phyloP scores from a whole-genome alignment of 2,329 filamentous ascomycete species.

The Xylariaceae sp. region DNA sequence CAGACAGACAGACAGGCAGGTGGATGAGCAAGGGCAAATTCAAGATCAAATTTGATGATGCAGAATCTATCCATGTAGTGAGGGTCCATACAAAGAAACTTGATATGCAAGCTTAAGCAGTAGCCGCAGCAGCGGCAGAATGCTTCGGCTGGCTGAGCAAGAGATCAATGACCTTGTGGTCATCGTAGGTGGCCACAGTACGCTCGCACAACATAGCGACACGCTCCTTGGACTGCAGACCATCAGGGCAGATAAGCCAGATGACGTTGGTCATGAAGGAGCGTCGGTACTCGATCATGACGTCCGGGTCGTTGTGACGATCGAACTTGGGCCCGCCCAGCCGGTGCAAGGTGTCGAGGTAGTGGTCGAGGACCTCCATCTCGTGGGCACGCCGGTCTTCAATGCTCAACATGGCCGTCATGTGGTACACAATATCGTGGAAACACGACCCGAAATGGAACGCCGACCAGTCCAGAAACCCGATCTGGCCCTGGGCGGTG shows the following conservation, averaged over 20 bases:
- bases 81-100: no score
- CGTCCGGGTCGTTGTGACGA: conserved; percentile 28
- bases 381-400: conserved; percentile 41
- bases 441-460: conserved; percentile 42
- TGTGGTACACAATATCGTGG: conserved; percentile 42
- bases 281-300: conserved; percentile 31
- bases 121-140: background rate
- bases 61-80: no score
- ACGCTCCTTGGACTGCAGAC: conserved; percentile 36
- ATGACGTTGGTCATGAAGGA: conserved; percentile 34
- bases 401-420: conserved; percentile 37
- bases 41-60: no score
- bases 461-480: conserved; percentile 43
- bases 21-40: no score
- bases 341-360: conserved; percentile 32
- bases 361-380: conserved; percentile 37
- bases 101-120: background rate
- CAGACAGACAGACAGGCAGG: no score
- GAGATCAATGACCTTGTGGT: conserved; percentile 37
- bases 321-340: conserved; percentile 35
- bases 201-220: conserved; percentile 33
- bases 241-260: conserved; percentile 29
- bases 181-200: conserved; percentile 35
- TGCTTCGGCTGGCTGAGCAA: conserved; percentile 15
- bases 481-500: conserved; percentile 31